Conservation (phyloP, 2,329 filamentous ascomycete species). For the Aspergillus pseudoviridinutans region DNA sequence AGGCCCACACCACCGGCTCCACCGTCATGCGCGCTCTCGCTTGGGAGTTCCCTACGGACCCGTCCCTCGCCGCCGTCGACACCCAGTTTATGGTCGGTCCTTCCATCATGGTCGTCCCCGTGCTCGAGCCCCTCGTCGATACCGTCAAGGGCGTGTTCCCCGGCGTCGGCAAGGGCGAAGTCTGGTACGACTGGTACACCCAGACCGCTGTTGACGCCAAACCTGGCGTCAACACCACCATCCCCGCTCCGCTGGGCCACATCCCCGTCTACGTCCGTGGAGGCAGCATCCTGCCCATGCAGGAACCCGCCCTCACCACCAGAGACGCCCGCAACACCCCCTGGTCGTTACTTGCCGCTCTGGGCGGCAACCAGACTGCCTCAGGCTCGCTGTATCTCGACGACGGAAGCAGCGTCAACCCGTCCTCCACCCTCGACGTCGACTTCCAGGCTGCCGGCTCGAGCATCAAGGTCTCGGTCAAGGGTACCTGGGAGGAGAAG, state of each 20-base stretch:
- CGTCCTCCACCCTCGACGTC: conserved; percentile 54
- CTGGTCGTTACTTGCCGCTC: conserved; percentile 64
- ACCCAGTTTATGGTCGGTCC: conserved; percentile 69
- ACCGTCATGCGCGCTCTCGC: conserved; percentile 70
- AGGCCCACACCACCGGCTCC: conserved; percentile 60
- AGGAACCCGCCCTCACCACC: conserved; percentile 66
- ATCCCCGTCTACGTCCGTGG: conserved; percentile 71
- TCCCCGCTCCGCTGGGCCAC: conserved; percentile 60
- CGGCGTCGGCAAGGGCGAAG: conserved; percentile 54
- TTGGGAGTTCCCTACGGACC: conserved; percentile 72
- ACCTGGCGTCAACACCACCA: conserved; percentile 56
- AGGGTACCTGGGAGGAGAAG: conserved; percentile 53
- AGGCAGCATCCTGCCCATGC: conserved; percentile 62
- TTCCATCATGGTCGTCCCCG: conserved; percentile 63
- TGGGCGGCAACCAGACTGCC: conserved; percentile 54
- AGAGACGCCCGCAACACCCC: conserved; percentile 58
- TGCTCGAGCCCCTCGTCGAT: conserved; percentile 57
- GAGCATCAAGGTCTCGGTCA: conserved; percentile 46
- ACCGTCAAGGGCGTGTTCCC: conserved; percentile 68
- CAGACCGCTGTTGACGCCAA: conserved; percentile 51
- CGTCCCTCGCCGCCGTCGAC: conserved; percentile 61
- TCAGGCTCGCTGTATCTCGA: conserved; percentile 66
- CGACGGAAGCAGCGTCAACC: conserved; percentile 65
- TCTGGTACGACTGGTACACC: conserved; percentile 82
- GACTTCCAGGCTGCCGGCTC: conserved; percentile 29